phyloP scores from a whole-genome alignment of 2,329 filamentous ascomycete genomes.

The Chrysoporthe deuterocubensis region DNA sequence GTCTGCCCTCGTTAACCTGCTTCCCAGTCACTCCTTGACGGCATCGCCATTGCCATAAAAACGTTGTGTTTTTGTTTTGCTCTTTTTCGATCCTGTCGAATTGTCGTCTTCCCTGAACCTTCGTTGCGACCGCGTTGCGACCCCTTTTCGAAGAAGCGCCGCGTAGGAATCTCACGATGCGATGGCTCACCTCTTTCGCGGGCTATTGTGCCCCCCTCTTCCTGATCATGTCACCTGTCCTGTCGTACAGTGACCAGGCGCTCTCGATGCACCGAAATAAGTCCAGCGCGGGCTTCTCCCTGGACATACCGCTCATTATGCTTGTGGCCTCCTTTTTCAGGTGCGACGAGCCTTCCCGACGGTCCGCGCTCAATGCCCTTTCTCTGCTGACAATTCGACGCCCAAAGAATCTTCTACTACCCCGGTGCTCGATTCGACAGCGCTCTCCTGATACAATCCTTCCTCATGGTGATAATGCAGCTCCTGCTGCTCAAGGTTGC shows the following conservation, averaged over 20 bases:
- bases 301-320: constrained; percentile 75
- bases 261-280: constrained; percentile 66
- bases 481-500: constrained; percentile 68
- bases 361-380: background rate
- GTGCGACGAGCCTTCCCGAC: constrained; percentile 42
- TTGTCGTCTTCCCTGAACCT: too few relatives aligned
- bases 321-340: constrained; percentile 69
- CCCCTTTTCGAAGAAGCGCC: background rate
- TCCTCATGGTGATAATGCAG: constrained; percentile 69
- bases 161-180: constrained; percentile 36
- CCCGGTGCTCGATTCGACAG: constrained; percentile 68
- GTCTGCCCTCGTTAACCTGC: background rate
- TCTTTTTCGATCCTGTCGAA: background rate
- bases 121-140: constrained; percentile 6
- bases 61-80: background rate
- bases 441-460: constrained; percentile 65
- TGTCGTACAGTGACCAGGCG: constrained; percentile 70
- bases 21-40: background rate
- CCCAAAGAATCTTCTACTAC: constrained; percentile 68
- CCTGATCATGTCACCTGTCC: constrained; percentile 64
- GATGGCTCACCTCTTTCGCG: constrained; percentile 53
- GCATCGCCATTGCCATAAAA: background rate
- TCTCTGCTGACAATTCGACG: constrained; percentile 21
- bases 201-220: constrained; percentile 66
- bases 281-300: constrained; percentile 70